Conservation (phyloP, 768 basidiomycete species). For the Lactarius akahatsu region DNA sequence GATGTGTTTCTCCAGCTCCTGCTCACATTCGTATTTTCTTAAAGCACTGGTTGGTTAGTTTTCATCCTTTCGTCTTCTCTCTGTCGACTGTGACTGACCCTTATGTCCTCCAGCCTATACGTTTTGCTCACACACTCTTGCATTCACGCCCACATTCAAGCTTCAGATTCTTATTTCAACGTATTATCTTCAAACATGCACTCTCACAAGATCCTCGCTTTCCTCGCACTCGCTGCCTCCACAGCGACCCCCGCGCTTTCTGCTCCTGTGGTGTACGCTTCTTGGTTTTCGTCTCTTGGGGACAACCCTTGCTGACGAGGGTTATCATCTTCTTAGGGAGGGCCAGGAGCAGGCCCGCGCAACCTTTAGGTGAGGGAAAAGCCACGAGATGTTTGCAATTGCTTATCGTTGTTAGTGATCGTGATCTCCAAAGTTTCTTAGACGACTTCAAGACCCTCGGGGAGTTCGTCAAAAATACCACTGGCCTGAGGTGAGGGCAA, state of each 20-base stretch:
- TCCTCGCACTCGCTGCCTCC: slow-evolving; percentile 10
- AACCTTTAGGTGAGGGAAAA: background rate
- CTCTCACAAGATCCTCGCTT: background rate
- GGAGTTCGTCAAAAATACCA: too few species aligned
- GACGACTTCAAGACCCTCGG: too few species aligned
- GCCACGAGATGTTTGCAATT: background rate
- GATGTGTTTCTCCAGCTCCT: background rate
- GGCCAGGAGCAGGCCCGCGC: background rate
- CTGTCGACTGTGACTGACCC: background rate
- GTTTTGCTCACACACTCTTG: background rate
- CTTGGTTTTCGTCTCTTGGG: background rate
- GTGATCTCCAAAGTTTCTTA: too few species aligned
- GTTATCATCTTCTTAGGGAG: background rate
- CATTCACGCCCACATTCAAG: slow-evolving; percentile 1
- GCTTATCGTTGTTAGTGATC: too few species aligned
- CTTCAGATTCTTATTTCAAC: background rate
- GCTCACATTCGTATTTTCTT: slow-evolving; percentile 1
- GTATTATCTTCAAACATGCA: slow-evolving; percentile 6
- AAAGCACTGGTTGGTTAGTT: slow-evolving; percentile 24
- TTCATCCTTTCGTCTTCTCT: background rate
- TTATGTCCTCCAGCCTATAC: background rate
- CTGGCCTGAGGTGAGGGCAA: background rate
- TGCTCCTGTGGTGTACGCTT: background rate
- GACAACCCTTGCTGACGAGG: background rate
- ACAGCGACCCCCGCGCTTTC: background rate